These are phyloP conservation scores for Cystofilobasidium capitatum DNA, from an alignment of 768 basidiomycete genomes.

Conservation along the genomic window DNA sequence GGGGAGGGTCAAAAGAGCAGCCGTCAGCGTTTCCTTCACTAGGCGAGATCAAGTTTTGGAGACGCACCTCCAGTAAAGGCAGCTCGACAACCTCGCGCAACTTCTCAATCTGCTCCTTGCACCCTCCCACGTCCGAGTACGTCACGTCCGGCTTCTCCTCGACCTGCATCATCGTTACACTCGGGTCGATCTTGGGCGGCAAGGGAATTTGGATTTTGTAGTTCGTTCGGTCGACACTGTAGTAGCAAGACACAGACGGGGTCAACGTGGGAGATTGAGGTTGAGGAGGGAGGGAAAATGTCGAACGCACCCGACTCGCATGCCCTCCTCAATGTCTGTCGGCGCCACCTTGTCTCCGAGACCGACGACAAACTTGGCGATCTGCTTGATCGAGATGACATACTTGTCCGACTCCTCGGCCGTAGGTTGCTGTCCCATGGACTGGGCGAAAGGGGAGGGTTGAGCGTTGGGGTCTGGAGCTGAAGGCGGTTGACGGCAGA, in stretches of 20 bases:
- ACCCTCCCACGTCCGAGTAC: conserved; percentile 94
- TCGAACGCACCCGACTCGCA: conserved; percentile 85
- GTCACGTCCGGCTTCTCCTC: conserved; percentile 51
- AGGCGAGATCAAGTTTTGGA: no score
- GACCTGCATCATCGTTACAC: conserved; percentile 90
- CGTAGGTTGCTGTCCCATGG: conserved; percentile 43
- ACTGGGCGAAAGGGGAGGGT: conserved; percentile 24
- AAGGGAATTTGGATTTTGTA: conserved; percentile 98
- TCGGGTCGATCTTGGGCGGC: conserved; percentile 97
- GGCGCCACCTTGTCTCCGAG: conserved; percentile 92
- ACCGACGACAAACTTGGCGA: conserved; percentile 98
- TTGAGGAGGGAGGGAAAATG: neutral
- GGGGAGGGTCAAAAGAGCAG: conserved; percentile 6
- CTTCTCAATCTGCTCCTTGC: conserved; percentile 99
- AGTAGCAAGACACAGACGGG: neutral
- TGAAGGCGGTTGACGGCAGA: neutral
- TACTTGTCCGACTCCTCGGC: conserved; percentile 99
- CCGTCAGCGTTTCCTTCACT: neutral
- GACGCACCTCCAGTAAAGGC: conserved; percentile 76
- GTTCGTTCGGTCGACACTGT: conserved; percentile 84
- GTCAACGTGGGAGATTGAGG: neutral
- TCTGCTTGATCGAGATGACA: conserved; percentile 98
- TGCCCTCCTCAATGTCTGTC: conserved; percentile 99
- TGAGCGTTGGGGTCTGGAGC: conserved; percentile 20
- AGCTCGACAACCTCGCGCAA: conserved; percentile 95